Evolutionary conservation across 176 grass and related monocot genomes (phyloP).

Genomic region (Eleusine coracana): DNA sequence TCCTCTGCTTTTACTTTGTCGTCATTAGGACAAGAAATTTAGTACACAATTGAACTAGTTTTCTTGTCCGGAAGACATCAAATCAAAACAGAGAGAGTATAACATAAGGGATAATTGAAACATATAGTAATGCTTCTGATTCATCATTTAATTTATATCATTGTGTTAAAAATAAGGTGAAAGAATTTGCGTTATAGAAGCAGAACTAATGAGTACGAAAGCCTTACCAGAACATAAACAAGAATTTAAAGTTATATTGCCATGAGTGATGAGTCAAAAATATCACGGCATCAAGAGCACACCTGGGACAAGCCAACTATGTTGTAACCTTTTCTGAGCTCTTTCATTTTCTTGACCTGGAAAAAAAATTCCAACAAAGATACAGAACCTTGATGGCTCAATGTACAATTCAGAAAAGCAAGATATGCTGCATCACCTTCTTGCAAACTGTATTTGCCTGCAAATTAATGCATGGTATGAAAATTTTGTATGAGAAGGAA

Average conservation of each 20-base stretch:
- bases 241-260: constrained; percentile 1
- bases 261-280: constrained; percentile 11
- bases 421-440: constrained; percentile 65
- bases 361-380: constrained; percentile 48
- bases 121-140: constrained; percentile 3
- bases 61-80: too few relatives aligned
- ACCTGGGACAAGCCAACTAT: constrained; percentile 96
- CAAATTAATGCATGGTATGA: constrained; percentile 27
- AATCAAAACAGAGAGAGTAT: too few relatives aligned
- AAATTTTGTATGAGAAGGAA: constrained; percentile 14
- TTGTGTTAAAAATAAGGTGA: constrained; percentile 5
- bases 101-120: background rate
- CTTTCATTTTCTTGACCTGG: constrained; percentile 91
- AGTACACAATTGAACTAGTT: too few relatives aligned
- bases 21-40: background rate
- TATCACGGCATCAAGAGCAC: constrained; percentile 32
- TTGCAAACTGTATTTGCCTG: constrained; percentile 85
- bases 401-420: constrained; percentile 38
- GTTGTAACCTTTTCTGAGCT: constrained; percentile 78
- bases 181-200: background rate
- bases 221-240: background rate
- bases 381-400: constrained; percentile 40
- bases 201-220: background rate
- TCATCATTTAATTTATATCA: background rate
- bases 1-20: background rate